A percentile compares a stretch with the other conserved stretches of the same genome.
These are phyloP conservation scores for Penicillium argentinense DNA, from an alignment of 495 filamentous ascomycete genomes.

Conservation along the genomic window DNA sequence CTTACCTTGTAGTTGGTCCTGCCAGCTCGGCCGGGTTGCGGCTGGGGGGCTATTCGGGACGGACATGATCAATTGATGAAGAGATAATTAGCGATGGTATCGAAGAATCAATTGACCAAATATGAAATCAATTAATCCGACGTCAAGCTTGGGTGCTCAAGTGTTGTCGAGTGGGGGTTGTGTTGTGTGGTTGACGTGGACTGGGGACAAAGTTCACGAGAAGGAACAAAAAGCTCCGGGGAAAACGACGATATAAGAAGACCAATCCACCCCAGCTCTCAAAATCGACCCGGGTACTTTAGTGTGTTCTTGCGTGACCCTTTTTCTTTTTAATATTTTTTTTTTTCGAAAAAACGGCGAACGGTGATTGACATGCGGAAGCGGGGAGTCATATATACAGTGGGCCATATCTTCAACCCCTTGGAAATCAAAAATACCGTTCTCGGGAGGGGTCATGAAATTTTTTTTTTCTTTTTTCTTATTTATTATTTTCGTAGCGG, in stretches of 20 bases:
- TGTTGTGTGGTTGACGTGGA: conserved; percentile 11
- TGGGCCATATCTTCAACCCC: conserved; percentile 33
- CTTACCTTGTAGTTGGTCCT: conserved; percentile 54
- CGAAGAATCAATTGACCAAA: no score
- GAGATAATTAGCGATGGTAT: neutral
- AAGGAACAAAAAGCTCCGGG: conserved; percentile 9
- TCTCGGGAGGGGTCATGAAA: conserved; percentile 15
- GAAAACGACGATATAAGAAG: conserved; percentile 10
- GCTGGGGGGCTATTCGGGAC: conserved; percentile 25
- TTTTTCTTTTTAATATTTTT: no score
- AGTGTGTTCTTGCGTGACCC: conserved; percentile 22
- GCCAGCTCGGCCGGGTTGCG: conserved; percentile 39
- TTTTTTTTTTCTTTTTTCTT: conserved; percentile 13
- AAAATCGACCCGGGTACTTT: no score
- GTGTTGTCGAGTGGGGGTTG: neutral
- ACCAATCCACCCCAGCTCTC: conserved; percentile 13
- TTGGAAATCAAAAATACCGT: conserved; percentile 15
- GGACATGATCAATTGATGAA: conserved; percentile 28
- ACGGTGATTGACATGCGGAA: conserved; percentile 35
- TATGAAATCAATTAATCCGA: no score
- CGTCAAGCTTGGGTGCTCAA: no score
- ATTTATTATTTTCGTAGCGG: conserved; percentile 5
- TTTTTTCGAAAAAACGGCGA: conserved; percentile 23
- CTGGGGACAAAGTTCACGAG: conserved; percentile 7
- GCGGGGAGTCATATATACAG: conserved; percentile 47